phyloP scores from a whole-genome alignment of 2,329 filamentous ascomycete species.

The Pezicula rhizophila region DNA sequence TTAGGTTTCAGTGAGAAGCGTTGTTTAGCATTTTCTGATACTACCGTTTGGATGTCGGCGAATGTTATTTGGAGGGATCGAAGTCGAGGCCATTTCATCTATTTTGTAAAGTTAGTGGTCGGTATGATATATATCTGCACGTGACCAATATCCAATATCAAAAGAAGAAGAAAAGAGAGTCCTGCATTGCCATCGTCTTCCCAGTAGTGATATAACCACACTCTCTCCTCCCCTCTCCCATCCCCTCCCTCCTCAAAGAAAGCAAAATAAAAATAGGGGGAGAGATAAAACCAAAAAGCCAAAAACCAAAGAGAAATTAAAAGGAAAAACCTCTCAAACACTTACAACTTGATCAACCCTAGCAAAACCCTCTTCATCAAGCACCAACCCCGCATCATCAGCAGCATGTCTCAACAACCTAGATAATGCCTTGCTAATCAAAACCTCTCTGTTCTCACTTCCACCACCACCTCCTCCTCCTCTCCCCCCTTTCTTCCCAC shows the following conservation, averaged over 20 bases:
- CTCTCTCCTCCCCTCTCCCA: neutral
- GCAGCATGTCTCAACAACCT: conserved; percentile 29
- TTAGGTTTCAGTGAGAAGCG: conserved; percentile 73
- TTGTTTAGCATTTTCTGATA: conserved; percentile 79
- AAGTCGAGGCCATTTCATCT: conserved; percentile 38
- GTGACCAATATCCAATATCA: too few relatives aligned
- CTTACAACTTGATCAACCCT: conserved; percentile 52
- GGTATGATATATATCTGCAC: too few relatives aligned
- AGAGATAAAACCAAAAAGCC: conserved; percentile 2
- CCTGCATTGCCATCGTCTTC: too few relatives aligned
- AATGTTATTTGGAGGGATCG: conserved; percentile 68
- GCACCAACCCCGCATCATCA: conserved; percentile 46
- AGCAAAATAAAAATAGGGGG: neutral
- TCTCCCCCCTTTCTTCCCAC: conserved; percentile 5
- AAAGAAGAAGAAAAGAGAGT: too few relatives aligned
- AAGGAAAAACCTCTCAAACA: conserved; percentile 14
- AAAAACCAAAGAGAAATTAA: conserved; percentile 5
- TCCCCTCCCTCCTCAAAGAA: neutral
- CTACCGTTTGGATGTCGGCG: conserved; percentile 63
- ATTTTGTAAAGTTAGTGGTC: neutral
- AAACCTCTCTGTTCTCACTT: conserved; percentile 20
- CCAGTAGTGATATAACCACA: too few relatives aligned
- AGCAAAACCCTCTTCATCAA: conserved; percentile 56
- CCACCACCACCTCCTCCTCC: conserved; percentile 14
- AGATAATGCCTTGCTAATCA: conserved; percentile 27